Conservation (phyloP, 106 monocot species). For the Allium sativum region DNA sequence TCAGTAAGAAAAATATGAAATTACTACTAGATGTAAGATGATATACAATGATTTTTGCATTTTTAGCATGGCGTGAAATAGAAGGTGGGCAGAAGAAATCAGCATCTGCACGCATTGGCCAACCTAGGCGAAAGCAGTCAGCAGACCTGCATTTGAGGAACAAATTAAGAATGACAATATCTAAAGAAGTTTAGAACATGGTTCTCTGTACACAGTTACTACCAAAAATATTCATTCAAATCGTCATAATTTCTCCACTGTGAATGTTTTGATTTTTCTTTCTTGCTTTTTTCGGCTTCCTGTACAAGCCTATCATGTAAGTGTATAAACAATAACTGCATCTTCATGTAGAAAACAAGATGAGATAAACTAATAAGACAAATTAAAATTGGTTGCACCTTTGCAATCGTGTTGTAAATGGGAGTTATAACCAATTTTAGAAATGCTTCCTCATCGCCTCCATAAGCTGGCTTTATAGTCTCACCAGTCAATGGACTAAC, state of each 20-base stretch:
- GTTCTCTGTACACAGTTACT: not conserved
- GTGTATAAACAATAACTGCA: not conserved
- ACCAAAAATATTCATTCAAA: constrained; percentile 78
- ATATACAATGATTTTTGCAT: constrained; percentile 21
- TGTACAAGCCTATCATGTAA: constrained; percentile 12
- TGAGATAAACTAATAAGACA: not conserved
- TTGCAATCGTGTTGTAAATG: constrained; percentile 44
- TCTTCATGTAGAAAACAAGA: not conserved
- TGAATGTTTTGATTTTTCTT: constrained; percentile 70
- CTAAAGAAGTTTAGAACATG: not conserved
- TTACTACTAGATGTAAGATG: not conserved
- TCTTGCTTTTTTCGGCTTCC: constrained; percentile 77
- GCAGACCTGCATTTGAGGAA: constrained; percentile 40
- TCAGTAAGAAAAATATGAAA: not conserved
- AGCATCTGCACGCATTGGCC: constrained; percentile 94
- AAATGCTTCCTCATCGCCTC: constrained; percentile 80
- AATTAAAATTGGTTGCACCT: constrained; percentile 20
- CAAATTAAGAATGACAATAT: not conserved
- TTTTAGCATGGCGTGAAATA: constrained; percentile 13
- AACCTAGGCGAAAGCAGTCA: constrained; percentile 73
- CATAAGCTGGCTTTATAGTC: constrained; percentile 74
- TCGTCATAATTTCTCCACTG: constrained; percentile 97
- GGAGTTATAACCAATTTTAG: constrained; percentile 77
- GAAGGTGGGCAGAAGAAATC: constrained; percentile 65
- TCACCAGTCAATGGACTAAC: constrained; percentile 75